Conservation (phyloP, 1,284 basidiomycete species). For the Pyrrhoderma lamaoense region DNA sequence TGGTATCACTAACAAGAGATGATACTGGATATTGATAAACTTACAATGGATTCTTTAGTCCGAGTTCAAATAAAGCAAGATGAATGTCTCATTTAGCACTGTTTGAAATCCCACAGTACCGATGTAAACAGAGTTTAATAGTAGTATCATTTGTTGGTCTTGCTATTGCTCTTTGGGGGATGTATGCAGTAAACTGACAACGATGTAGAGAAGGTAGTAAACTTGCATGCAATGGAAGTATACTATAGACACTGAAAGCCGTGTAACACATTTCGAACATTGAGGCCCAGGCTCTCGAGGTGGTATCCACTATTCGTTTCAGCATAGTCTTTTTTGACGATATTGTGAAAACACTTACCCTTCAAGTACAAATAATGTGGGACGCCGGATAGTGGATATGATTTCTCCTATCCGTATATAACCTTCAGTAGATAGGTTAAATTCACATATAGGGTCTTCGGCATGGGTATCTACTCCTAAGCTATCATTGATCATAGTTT, state of each 20-base stretch:
- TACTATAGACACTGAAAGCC: neutral
- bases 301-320: constrained; percentile 27
- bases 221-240: neutral
- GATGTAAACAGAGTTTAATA: too few species aligned
- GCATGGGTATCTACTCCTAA: constrained; percentile 33
- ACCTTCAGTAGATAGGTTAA: constrained; percentile 27
- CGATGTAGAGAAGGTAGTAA: too few species aligned
- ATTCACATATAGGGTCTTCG: constrained; percentile 31
- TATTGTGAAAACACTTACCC: constrained; percentile 23
- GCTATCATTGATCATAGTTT: constrained; percentile 15
- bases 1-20: too few species aligned
- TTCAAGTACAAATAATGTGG: constrained; percentile 32
- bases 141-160: too few species aligned
- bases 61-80: too few species aligned
- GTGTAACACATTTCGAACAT: neutral
- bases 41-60: too few species aligned
- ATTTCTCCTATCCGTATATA: constrained; percentile 28
- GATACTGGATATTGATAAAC: too few species aligned
- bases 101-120: too few species aligned
- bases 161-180: too few species aligned
- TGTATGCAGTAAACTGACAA: too few species aligned
- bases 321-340: neutral
- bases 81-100: too few species aligned
- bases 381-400: constrained; percentile 24
- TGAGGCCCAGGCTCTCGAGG: constrained; percentile 18